Conservation (phyloP, 768 basidiomycete genomes). For the Coprinopsis marcescibilis region DNA sequence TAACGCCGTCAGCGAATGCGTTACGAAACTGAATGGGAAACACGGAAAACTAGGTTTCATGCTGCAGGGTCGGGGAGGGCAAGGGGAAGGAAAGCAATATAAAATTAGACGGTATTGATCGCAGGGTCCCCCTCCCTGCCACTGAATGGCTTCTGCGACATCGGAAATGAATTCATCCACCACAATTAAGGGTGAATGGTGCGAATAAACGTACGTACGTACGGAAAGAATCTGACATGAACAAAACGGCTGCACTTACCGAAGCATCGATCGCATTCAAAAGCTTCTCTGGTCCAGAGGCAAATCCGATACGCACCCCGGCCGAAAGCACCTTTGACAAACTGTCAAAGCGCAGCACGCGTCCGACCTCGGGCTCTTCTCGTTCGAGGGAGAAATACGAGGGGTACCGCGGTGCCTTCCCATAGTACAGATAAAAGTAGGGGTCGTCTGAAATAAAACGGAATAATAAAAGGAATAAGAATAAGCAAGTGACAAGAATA, state of each 20-base stretch:
- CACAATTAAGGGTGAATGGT: background rate
- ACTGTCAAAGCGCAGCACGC: constrained; percentile 85
- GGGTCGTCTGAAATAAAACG: constrained; percentile 57
- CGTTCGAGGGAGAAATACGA: constrained; percentile 82
- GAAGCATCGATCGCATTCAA: constrained; percentile 65
- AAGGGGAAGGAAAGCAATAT: background rate
- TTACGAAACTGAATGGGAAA: too few species aligned
- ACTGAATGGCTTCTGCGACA: background rate
- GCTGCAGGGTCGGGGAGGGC: too few species aligned
- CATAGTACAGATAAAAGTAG: constrained; percentile 75
- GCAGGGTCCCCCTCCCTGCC: background rate
- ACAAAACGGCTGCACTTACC: constrained; percentile 27
- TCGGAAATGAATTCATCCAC: background rate
- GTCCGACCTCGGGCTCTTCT: constrained; percentile 59
- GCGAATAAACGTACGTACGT: too few species aligned
- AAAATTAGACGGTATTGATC: background rate
- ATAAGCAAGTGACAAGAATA: background rate
- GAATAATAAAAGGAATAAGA: constrained; percentile 2
- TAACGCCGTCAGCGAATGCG: too few species aligned
- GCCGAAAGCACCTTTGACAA: constrained; percentile 78
- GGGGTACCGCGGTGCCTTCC: constrained; percentile 52
- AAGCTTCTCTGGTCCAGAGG: constrained; percentile 65
- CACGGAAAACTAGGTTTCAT: background rate
- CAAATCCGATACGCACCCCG: constrained; percentile 78
- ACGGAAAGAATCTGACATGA: background rate